These are phyloP conservation scores for Kalmusia sp. DNA, from an alignment of 2,329 filamentous ascomycete genomes.

Conservation along the genomic window DNA sequence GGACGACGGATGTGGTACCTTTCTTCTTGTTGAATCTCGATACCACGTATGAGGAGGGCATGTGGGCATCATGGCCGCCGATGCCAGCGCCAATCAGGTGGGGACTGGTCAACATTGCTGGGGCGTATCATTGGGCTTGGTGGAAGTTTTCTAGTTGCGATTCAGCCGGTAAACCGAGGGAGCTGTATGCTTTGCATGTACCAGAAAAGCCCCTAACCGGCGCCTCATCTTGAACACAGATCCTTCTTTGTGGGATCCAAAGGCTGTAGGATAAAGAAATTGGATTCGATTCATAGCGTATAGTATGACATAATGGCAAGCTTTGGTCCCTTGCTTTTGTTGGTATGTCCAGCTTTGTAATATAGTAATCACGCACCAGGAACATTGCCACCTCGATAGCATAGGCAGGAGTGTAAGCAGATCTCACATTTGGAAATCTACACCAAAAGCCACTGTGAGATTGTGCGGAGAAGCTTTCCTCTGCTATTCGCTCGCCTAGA, in stretches of 20 bases:
- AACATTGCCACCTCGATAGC: too few relatives aligned
- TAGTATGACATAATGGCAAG: too few relatives aligned
- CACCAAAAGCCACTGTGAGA: background rate
- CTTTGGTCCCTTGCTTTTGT: too few relatives aligned
- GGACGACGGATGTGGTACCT: slow-evolving; percentile 65
- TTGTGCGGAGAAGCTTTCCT: background rate
- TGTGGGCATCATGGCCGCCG: slow-evolving; percentile 69
- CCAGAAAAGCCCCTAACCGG: slow-evolving; percentile 4
- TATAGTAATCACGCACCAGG: too few relatives aligned
- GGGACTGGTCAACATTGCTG: slow-evolving; percentile 66
- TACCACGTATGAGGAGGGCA: slow-evolving; percentile 63
- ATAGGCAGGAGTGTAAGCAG: too few relatives aligned
- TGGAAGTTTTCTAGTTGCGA: slow-evolving; percentile 73
- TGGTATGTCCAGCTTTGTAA: too few relatives aligned
- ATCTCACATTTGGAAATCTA: background rate
- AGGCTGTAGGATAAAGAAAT: too few relatives aligned
- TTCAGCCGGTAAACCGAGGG: slow-evolving; percentile 58
- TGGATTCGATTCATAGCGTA: too few relatives aligned
- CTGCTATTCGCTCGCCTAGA: background rate
- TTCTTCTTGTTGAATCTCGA: slow-evolving; percentile 72
- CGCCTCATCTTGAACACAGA: background rate
- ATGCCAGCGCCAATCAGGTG: slow-evolving; percentile 68
- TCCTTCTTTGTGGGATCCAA: background rate
- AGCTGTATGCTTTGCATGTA: slow-evolving; percentile 56
- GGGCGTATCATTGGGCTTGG: slow-evolving; percentile 62